These are phyloP conservation scores for Coemansia sp. DNA, from an alignment of 192 early-diverging fungal species.

Conservation along the genomic window DNA sequence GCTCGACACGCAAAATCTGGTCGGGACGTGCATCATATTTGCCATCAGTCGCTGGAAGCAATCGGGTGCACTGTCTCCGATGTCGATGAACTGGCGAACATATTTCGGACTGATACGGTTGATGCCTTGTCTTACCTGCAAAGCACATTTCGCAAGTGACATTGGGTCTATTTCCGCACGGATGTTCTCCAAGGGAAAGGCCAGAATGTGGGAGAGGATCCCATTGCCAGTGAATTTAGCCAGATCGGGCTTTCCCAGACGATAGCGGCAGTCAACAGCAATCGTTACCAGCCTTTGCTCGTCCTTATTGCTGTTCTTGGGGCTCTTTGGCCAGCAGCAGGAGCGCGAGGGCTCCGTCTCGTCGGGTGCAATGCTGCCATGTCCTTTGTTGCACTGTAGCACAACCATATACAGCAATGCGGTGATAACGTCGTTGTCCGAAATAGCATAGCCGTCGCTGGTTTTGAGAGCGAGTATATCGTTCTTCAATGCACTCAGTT, in stretches of 20 bases:
- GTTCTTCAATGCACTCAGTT: not conserved
- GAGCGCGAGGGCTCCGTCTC: not conserved
- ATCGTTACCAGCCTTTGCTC: conserved; percentile 3
- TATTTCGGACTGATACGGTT: not conserved
- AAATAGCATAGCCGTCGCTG: not conserved
- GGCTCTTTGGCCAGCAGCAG: not conserved
- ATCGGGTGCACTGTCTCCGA: not conserved
- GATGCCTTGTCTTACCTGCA: conserved; percentile 1
- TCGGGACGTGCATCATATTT: not conserved
- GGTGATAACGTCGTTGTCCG: conserved; percentile 27
- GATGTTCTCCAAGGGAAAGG: not conserved
- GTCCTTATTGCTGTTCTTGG: not conserved
- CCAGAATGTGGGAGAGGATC: not conserved
- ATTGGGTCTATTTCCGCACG: not conserved
- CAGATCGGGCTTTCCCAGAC: conserved; percentile 3
- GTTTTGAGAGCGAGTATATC: not conserved
- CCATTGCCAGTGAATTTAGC: conserved; percentile 1
- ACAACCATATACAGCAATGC: conserved; percentile 5
- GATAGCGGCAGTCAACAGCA: conserved; percentile 17
- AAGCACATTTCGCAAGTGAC: conserved; percentile 8
- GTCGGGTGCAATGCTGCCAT: not conserved
- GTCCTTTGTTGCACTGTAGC: conserved; percentile 1
- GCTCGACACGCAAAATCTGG: conserved; percentile 16
- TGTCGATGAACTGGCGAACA: conserved; percentile 4
- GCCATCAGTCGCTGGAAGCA: conserved; percentile 9